A percentile compares a stretch with the other conserved stretches of the same genome.
phyloP scores from a whole-genome alignment of 2,329 filamentous ascomycete species.

The Aphanoascus verrucosus region DNA sequence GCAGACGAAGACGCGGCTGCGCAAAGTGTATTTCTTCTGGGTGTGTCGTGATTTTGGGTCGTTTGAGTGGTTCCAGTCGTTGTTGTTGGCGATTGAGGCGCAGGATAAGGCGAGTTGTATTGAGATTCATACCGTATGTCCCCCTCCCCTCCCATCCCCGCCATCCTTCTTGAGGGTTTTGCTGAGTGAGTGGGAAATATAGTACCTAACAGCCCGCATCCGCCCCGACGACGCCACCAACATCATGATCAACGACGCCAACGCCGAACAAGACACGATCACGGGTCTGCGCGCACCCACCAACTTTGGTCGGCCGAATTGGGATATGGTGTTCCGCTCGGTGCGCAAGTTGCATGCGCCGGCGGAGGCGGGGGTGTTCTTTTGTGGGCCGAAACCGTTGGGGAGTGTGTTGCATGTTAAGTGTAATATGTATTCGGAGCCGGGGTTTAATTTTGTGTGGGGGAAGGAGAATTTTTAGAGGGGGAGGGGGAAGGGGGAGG shows the following conservation, averaged over 20 bases:
- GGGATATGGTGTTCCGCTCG: slow-evolving; percentile 80
- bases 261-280: slow-evolving; percentile 73
- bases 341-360: slow-evolving; percentile 68
- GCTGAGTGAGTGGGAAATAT: slow-evolving; percentile 1
- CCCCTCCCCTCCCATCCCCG: not conserved
- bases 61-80: slow-evolving; percentile 80
- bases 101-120: slow-evolving; percentile 76
- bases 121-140: slow-evolving; percentile 55
- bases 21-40: slow-evolving; percentile 91
- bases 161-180: not conserved
- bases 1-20: slow-evolving; percentile 59
- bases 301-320: slow-evolving; percentile 73
- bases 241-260: slow-evolving; percentile 86
- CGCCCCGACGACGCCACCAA: slow-evolving; percentile 77
- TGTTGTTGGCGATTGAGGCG: slow-evolving; percentile 73
- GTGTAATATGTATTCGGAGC: slow-evolving; percentile 80
- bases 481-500: not conserved
- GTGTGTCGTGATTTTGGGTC: slow-evolving; percentile 78
- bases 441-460: slow-evolving; percentile 52
- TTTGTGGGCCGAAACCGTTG: slow-evolving; percentile 72
- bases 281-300: slow-evolving; percentile 72
- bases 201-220: slow-evolving; percentile 77
- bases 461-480: slow-evolving; percentile 44
- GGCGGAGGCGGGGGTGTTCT: slow-evolving; percentile 67
- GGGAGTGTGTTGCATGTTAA: slow-evolving; percentile 68